Evolutionary conservation across 192 early-diverging fungal species (phyloP).

Genomic region (Podochytrium sp.): DNA sequence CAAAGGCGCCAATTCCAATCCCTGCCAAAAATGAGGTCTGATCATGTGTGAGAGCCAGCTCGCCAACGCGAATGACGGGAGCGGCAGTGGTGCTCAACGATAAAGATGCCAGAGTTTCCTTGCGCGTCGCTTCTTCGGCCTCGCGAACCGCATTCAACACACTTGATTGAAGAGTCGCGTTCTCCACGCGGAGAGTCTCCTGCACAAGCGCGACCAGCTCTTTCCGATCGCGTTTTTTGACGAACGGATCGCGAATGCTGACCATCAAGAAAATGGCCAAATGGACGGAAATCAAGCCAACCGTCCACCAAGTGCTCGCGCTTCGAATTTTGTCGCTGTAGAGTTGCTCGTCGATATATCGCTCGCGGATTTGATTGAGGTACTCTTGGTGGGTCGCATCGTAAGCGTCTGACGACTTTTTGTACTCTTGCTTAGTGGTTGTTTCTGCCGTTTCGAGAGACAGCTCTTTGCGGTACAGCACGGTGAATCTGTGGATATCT

Average conservation of each 20-base stretch:
- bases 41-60: not conserved
- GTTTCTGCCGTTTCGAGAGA: constrained; percentile 47
- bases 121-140: not conserved
- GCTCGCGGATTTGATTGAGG: constrained; percentile 51
- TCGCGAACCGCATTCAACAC: too few relatives aligned
- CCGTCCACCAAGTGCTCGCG: constrained; percentile 7
- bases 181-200: constrained; percentile 16
- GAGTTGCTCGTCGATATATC: constrained; percentile 61
- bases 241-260: constrained; percentile 49
- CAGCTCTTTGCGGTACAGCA: constrained; percentile 45
- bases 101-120: not conserved
- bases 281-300: constrained; percentile 52
- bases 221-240: constrained; percentile 29
- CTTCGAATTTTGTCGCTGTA: constrained; percentile 53
- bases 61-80: not conserved
- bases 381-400: constrained; percentile 48
- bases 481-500: constrained; percentile 49
- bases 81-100: not conserved
- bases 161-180: not conserved
- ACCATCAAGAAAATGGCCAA: constrained; percentile 46
- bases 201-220: constrained; percentile 42
- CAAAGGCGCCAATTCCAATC: not conserved
- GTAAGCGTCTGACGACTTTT: constrained; percentile 38
- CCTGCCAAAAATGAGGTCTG: not conserved
- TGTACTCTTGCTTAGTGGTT: constrained; percentile 40